Base-by-base conservation (phyloP, 116 monocot species). In the Papilionanthe hybrid region DNA sequence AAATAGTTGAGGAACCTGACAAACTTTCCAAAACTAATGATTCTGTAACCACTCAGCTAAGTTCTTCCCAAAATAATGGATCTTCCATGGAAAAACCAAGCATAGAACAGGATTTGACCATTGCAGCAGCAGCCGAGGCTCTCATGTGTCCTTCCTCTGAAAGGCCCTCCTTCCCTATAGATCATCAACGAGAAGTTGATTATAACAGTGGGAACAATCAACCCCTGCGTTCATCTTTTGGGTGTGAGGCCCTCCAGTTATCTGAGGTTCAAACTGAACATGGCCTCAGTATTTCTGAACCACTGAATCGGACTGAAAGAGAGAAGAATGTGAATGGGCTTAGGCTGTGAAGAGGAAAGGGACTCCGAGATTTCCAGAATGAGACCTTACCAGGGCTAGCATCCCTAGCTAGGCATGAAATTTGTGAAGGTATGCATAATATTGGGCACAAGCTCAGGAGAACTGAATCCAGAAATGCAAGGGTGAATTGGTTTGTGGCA, bases 321-420 rank as follows among this genome's bases (percentile, higher is more conserved):
- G 78, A 87, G n/a, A 79, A 88, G 75, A 90, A 85, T 65, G 91
- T 84, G 53, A 87, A 87, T 30, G 87, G 87, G 45, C 78, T 87
- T 11, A 72, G 76, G 50, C 77, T 89, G n/a, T 75, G 86, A 55
- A 93, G 91, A 56, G 87, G 91, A 53, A 86, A 88, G 58, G 83
- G 88, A 3, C 75, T 93, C 20, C 73, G 88, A 32, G 91, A 96
- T 77, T 96, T 96, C 80, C 93, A 93, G 78, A 91, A 82, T 76
- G 93, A 96, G 32, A 88, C 93, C 78, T 81, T 96, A 29, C 96
- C 96, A 12, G 90, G 96, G 28, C 41, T 96, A 45, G 88, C 88
- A 9, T 88, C 93, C 13, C 93, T 96, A 49, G 90, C 91, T 25
- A 83, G 96, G 84, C 89, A 90, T 45, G 96, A 96, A 72, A 93